Conservation (phyloP, 106 monocot genomes). For the Iris macrosiphon region DNA sequence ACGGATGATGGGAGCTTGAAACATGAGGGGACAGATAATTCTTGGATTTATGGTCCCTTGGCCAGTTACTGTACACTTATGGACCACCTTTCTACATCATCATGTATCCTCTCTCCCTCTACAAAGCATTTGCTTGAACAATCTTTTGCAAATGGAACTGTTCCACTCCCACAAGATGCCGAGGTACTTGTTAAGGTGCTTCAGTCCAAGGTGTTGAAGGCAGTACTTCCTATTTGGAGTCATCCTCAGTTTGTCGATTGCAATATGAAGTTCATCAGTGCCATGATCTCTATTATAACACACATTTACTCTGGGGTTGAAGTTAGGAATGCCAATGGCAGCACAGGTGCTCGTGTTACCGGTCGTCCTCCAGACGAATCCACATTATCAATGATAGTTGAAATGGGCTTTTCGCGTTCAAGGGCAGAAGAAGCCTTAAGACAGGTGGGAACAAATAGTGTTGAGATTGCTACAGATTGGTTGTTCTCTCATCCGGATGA, state of each 20-base stretch:
- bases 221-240: conserved; percentile 92
- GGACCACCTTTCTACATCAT: conserved; percentile 92
- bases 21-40: conserved; percentile 49
- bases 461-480: conserved; percentile 96
- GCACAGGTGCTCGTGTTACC: conserved; percentile 27
- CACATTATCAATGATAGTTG: conserved; percentile 76
- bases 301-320: conserved; percentile 91
- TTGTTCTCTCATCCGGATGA: conserved; percentile 94
- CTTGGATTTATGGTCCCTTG: conserved; percentile 92
- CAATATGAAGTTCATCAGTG: conserved; percentile 65
- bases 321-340: conserved; percentile 45
- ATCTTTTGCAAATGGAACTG: conserved; percentile 45
- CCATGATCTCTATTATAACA: conserved; percentile 82
- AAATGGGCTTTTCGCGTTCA: conserved; percentile 92
- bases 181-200: conserved; percentile 85
- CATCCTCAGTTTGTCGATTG: conserved; percentile 77
- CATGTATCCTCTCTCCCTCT: conserved; percentile 65
- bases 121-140: conserved; percentile 90
- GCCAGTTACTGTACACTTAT: conserved; percentile 70
- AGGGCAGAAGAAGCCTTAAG: conserved; percentile 97
- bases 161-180: conserved; percentile 56
- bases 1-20: conserved; percentile 52
- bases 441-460: conserved; percentile 92
- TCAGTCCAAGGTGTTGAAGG: conserved; percentile 88
- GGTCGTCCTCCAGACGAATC: conserved; percentile 92